Base-by-base conservation (phyloP, 139 green algal species). In the Tetradesmus lagerheimii region DNA sequence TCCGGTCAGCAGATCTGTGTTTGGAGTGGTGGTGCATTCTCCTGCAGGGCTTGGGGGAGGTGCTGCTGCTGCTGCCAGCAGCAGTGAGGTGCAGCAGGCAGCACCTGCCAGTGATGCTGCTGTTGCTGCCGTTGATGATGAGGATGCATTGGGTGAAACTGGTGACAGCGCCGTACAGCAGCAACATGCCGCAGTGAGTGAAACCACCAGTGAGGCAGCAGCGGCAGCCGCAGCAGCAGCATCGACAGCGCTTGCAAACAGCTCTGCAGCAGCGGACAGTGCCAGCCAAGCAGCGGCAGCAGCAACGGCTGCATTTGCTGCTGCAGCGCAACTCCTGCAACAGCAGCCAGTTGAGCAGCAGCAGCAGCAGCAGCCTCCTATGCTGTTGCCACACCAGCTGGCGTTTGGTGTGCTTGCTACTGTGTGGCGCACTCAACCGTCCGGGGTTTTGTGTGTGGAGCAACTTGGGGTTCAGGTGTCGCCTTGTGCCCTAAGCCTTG, bases 391-490 rank as follows among this genome's bases (percentile, higher is more conserved):
- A 14, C 76, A 84, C 8, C 67, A 64, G 12, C 5, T 87, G 29
- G 93, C 91, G 6, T 29, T 93, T n/a, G 47, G 57, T 15, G 80
- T 92, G 1, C 91, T 92, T 0, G n/a, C 91, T 16, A 91, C 92
- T 41, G 66, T 96, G 38, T 98, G 96, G 96, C 89, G 89, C 23
- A 91, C 91, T 1, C 92, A 92, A 8, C 96, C 95, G 0, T 95
- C 90, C 0, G 93, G 94, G 16, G 95, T 98, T n/a, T 37, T 96
- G 80, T 98, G 96, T 84, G 75, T 98, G 0, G 93, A 98, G 89
- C 78, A 93, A 1, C 85, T 96, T 0, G 89, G 92, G 71, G 62
- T 97, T 43, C 43, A 93, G 16, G 29, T 94, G 15, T 91, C 93
- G 0, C 94, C 95, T 0, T 16, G 96, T 23, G 91, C 92, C 1